phyloP scores from a whole-genome alignment of 768 basidiomycete species.

The Hygrocybe coccinea region DNA sequence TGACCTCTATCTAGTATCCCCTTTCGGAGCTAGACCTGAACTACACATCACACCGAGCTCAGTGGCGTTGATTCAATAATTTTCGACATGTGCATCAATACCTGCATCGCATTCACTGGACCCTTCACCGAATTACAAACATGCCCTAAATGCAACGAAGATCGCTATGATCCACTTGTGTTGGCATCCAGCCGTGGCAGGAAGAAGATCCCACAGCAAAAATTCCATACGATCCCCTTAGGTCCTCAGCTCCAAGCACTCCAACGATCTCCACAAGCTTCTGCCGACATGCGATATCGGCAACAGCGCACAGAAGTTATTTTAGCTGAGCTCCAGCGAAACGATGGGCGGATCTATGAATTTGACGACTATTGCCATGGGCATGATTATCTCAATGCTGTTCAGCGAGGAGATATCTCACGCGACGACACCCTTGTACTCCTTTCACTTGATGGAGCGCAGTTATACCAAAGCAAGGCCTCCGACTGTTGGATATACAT shows the following conservation, averaged over 20 bases:
- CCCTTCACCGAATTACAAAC: constrained; percentile 23
- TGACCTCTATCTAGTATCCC: too few relatives aligned
- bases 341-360: constrained; percentile 1
- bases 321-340: constrained; percentile 2
- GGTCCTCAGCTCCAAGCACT: constrained; percentile 37
- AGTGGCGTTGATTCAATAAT: constrained; percentile 30
- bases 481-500: constrained; percentile 43
- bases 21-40: too few relatives aligned
- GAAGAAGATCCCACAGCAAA: constrained; percentile 17
- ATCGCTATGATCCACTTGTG: constrained; percentile 22
- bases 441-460: constrained; percentile 38
- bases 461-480: constrained; percentile 38
- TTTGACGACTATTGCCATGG: constrained; percentile 30
- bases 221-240: constrained; percentile 35
- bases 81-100: constrained; percentile 37
- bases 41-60: too few relatives aligned
- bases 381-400: constrained; percentile 19
- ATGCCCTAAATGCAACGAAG: constrained; percentile 26
- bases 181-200: background rate
- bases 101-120: constrained; percentile 36
- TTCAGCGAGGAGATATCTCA: constrained; percentile 17
- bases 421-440: constrained; percentile 32
- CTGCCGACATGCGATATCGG: constrained; percentile 22
- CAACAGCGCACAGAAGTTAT: constrained; percentile 10
- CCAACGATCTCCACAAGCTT: constrained; percentile 15